A percentile compares a stretch with the other conserved stretches of the same genome.
Evolutionary conservation across 768 basidiomycete genomes (phyloP).

Genomic region (Pisolithus tinctorius): DNA sequence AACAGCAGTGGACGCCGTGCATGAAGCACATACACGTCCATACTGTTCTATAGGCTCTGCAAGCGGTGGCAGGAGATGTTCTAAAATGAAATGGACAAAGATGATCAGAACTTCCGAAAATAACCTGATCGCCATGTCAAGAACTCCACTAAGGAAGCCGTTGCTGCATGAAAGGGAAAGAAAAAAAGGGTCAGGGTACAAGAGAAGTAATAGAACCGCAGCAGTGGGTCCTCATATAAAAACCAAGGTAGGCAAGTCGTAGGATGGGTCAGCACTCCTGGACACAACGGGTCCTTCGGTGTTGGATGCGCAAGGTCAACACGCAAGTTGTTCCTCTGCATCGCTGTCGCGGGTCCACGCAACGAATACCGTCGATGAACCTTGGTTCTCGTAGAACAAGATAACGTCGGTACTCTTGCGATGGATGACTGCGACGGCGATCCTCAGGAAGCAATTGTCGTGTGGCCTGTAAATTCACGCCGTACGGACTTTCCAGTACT

Average conservation of each 20-base stretch:
- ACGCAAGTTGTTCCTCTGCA: constrained; percentile 22
- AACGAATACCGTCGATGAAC: constrained; percentile 21
- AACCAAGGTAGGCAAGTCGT: not conserved
- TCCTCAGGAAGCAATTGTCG: constrained; percentile 28
- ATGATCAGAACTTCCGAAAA: not conserved
- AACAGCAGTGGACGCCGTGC: not conserved
- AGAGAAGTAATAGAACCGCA: not conserved
- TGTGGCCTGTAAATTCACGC: constrained; percentile 2
- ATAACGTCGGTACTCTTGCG: constrained; percentile 47
- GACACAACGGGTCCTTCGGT: not conserved
- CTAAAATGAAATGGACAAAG: not conserved
- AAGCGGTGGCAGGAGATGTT: not conserved
- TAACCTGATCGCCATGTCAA: not conserved
- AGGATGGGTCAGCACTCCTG: not conserved
- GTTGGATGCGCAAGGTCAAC: constrained; percentile 5
- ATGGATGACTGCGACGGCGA: constrained; percentile 73
- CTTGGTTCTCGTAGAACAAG: constrained; percentile 21
- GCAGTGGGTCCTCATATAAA: not conserved
- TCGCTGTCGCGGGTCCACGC: constrained; percentile 28
- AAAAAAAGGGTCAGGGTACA: too few species aligned
- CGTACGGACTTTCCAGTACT: not conserved
- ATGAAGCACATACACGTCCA: not conserved
- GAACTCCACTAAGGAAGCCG: too few species aligned
- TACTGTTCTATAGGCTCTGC: not conserved
- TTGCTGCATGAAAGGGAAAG: too few species aligned